phyloP scores from a whole-genome alignment of 139 green algal species.

The Closterium sp. region DNA sequence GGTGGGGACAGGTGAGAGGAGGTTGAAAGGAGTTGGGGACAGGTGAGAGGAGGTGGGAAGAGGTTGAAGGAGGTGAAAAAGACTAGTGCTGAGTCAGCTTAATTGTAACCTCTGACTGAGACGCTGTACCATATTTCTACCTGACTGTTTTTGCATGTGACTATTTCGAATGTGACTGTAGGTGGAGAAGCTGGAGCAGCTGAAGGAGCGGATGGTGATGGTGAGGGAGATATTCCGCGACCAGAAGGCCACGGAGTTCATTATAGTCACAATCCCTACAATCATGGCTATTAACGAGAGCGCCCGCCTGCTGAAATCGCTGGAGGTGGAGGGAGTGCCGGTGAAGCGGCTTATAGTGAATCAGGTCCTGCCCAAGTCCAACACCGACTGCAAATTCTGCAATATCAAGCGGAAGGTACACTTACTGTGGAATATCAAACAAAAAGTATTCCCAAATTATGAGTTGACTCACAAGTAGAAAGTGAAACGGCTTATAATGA shows the following conservation, averaged over 20 bases:
- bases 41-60: too few relatives aligned
- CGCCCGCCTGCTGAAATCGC: slow-evolving; percentile 67
- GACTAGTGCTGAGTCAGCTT: background rate
- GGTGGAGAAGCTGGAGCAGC: slow-evolving; percentile 75
- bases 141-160: background rate
- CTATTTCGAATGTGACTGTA: background rate
- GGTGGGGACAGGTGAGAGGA: background rate
- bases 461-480: too few relatives aligned
- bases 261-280: slow-evolving; percentile 97
- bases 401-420: slow-evolving; percentile 45
- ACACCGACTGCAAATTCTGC: slow-evolving; percentile 51
- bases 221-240: slow-evolving; percentile 82
- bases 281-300: slow-evolving; percentile 91
- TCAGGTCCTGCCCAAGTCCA: slow-evolving; percentile 66
- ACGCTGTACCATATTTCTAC: too few relatives aligned
- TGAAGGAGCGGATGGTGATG: slow-evolving; percentile 49
- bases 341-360: slow-evolving; percentile 88
- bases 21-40: background rate
- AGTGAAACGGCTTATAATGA: slow-evolving; percentile 85
- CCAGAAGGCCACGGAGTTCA: slow-evolving; percentile 80
- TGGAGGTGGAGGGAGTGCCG: slow-evolving; percentile 80
- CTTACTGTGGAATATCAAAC: too few relatives aligned
- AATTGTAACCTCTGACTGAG: too few relatives aligned
- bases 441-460: too few relatives aligned
- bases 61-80: background rate